These are phyloP conservation scores for Trametes sanguinea DNA, from an alignment of 768 basidiomycete genomes.

Conservation along the genomic window DNA sequence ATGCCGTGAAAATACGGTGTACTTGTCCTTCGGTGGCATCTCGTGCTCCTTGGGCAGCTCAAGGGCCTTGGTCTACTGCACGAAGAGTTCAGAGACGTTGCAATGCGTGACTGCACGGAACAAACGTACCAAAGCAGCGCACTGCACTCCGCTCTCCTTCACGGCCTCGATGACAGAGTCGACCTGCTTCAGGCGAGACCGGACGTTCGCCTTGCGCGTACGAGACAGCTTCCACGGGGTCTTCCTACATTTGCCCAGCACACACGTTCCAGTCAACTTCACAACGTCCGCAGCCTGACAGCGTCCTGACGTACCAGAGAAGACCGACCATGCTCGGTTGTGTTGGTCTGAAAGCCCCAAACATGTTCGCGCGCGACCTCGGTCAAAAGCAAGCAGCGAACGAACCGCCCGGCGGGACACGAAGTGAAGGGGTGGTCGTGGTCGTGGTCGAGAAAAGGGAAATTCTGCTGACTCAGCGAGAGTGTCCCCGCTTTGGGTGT, in stretches of 20 bases:
- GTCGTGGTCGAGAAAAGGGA: conserved; percentile 21
- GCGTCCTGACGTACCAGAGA: conserved; percentile 62
- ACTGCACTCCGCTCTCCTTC: conserved; percentile 76
- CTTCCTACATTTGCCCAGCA: conserved; percentile 61
- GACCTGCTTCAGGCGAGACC: conserved; percentile 86
- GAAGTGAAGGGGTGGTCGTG: conserved; percentile 7
- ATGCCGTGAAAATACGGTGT: conserved; percentile 81
- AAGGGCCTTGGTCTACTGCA: conserved; percentile 69
- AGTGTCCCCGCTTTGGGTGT: conserved; percentile 1
- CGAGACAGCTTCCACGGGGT: conserved; percentile 89
- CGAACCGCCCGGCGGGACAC: conserved; percentile 14
- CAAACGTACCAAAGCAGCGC: conserved; percentile 67
- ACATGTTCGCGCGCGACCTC: conserved; percentile 50
- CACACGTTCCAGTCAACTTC: neutral
- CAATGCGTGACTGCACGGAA: neutral
- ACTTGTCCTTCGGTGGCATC: conserved; percentile 93
- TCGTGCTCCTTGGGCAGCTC: conserved; percentile 90
- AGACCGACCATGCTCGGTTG: conserved; percentile 72
- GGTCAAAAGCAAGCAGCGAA: conserved; percentile 13
- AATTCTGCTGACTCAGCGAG: conserved; percentile 29
- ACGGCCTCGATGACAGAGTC: conserved; percentile 93
- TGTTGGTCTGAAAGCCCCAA: conserved; percentile 81
- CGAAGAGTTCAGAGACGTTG: neutral
- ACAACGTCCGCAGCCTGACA: neutral
- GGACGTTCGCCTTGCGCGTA: conserved; percentile 90